These are phyloP conservation scores for Lactarius evosmus DNA, from an alignment of 768 basidiomycete species.

Conservation along the genomic window DNA sequence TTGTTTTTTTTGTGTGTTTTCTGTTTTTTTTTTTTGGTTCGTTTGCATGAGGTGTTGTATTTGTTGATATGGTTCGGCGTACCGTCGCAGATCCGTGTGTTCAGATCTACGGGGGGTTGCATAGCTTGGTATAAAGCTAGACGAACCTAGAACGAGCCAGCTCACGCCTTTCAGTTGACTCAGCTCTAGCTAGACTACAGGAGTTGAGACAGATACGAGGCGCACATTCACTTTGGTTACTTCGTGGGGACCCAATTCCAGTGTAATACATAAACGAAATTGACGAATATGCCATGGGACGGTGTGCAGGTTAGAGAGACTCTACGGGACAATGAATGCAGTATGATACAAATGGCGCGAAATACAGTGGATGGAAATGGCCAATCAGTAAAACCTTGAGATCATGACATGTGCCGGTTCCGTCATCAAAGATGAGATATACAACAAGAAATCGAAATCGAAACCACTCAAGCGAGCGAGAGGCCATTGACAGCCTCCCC, in stretches of 20 bases:
- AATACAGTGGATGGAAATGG: slow-evolving; percentile 9
- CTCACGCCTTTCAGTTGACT: slow-evolving; percentile 76
- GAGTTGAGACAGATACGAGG: slow-evolving; percentile 96
- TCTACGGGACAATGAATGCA: slow-evolving; percentile 13
- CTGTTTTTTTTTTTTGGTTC: slow-evolving; percentile 14
- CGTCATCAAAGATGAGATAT: background rate
- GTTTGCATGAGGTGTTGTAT: background rate
- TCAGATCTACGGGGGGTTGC: slow-evolving; percentile 14
- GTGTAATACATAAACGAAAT: background rate
- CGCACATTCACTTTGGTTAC: slow-evolving; percentile 34
- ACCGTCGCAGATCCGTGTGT: slow-evolving; percentile 16
- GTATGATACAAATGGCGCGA: slow-evolving; percentile 16
- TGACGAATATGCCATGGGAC: background rate
- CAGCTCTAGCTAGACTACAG: slow-evolving; percentile 59
- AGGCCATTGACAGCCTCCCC: slow-evolving; percentile 73
- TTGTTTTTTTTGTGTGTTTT: slow-evolving; percentile 27
- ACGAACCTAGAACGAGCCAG: slow-evolving; percentile 52
- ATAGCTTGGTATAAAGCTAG: slow-evolving; percentile 16
- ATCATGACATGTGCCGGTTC: background rate
- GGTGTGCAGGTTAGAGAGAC: background rate
- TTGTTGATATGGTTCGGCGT: slow-evolving; percentile 14
- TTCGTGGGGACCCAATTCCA: background rate
- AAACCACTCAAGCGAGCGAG: slow-evolving; percentile 36
- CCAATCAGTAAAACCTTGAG: slow-evolving; percentile 1
- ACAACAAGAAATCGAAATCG: background rate